A percentile compares a stretch with the other conserved stretches of the same genome.
phyloP scores from a whole-genome alignment of 345 rosid species.

The Sapria himalayana region DNA sequence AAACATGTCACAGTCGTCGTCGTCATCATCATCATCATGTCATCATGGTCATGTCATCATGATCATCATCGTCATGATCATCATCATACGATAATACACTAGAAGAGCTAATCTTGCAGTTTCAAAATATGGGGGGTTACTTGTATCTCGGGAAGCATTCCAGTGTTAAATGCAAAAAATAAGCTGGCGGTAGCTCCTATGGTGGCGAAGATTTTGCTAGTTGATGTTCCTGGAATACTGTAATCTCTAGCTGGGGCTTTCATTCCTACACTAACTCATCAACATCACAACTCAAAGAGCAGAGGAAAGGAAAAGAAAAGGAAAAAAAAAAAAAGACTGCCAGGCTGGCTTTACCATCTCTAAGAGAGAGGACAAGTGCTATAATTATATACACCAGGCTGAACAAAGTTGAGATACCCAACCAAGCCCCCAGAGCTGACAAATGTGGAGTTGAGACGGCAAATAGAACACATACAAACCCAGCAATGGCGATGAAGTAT shows the following conservation, averaged over 20 bases:
- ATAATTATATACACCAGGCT: slow-evolving; percentile 36
- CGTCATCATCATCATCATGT: too few relatives aligned
- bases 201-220: slow-evolving; percentile 31
- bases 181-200: slow-evolving; percentile 74
- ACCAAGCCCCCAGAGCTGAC: slow-evolving; percentile 67
- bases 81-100: too few relatives aligned
- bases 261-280: slow-evolving; percentile 20
- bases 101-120: background rate
- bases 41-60: too few relatives aligned
- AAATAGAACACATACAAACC: slow-evolving; percentile 35
- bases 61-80: too few relatives aligned
- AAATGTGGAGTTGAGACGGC: slow-evolving; percentile 73
- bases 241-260: slow-evolving; percentile 58
- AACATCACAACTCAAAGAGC: too few relatives aligned
- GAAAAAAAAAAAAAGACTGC: too few relatives aligned
- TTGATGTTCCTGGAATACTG: slow-evolving; percentile 29
- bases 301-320: background rate
- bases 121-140: slow-evolving; percentile 9
- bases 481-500: slow-evolving; percentile 28
- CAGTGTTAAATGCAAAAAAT: slow-evolving; percentile 80
- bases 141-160: slow-evolving; percentile 96
- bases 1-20: too few relatives aligned
- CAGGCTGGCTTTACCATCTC: slow-evolving; percentile 50
- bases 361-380: slow-evolving; percentile 34
- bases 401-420: slow-evolving; percentile 64